These are phyloP conservation scores for Trichoderma virens DNA, from an alignment of 495 filamentous ascomycete genomes.

Conservation along the genomic window DNA sequence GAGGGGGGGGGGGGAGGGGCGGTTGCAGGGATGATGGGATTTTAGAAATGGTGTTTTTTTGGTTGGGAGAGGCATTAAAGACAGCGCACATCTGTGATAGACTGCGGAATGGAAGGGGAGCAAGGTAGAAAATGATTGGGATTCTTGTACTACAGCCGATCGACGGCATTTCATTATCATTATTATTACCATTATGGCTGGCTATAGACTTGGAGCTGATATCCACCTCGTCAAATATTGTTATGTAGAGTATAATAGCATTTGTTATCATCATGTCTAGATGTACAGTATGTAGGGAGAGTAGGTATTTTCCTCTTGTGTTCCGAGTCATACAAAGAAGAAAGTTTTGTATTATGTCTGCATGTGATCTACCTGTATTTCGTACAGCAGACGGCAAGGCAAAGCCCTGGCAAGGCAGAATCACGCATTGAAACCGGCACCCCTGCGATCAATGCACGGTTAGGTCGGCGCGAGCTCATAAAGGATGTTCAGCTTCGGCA, in stretches of 20 bases:
- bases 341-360: no score
- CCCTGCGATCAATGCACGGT: neutral
- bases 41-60: neutral
- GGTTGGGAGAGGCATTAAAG: neutral
- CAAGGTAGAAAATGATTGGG: neutral
- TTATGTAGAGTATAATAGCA: neutral
- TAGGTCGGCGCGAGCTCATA: neutral
- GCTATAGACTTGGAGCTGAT: neutral
- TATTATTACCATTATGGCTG: neutral
- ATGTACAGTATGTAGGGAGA: no score
- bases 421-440: no score
- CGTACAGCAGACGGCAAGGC: neutral
- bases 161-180: neutral
- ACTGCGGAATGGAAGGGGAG: neutral
- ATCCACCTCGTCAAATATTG: neutral
- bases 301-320: no score
- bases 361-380: no score
- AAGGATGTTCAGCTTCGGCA: neutral
- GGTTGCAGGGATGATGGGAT: neutral
- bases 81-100: neutral
- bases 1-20: neutral
- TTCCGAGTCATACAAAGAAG: no score
- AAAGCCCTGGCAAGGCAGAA: neutral
- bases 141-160: neutral
- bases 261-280: no score